Evolutionary conservation across 306 rosid species (phyloP), one percentile per base, ranked within the genome.

Genomic region (Dryas alaskensis): DNA sequence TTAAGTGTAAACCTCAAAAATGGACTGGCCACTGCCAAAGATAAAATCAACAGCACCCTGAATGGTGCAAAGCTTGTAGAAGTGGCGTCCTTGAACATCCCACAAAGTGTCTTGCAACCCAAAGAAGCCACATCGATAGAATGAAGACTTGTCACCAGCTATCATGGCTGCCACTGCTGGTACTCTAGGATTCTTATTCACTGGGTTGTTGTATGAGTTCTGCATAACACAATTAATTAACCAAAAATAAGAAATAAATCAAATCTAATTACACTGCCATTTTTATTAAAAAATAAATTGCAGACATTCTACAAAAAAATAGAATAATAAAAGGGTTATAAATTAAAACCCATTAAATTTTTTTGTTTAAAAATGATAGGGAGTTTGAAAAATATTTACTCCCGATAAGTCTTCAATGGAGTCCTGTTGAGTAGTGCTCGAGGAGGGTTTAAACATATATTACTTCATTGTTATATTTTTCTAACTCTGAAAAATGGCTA

Each of bases 51-150:
- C 80, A 54, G 97, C 97, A 75, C 97, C 98, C 81, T 87, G 78
- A 3, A 93, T 85, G 8, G 88, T 85, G 71, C 98, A 93, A 19
- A 8, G 78, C 4, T 82, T 72, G 55, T 78, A 91, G 84, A 85
- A 93, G 16, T 93, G 98, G 68, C 89, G 76, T 67, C 98, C 97
- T 25, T 57, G 67, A 19, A 47, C 81, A 61, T 91, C 98, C 98
- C 98, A 93, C 40, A 93, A 59, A 17, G 98, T 93, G 69, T 93
- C 98, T 82, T 93, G 98, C 51, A 93, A 31, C 2, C 98, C 91
- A 44, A 8, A 85, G 77, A 91, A 93, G 0, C 92, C 97, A 37
- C 90, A 90, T 12, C 64, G 43, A 4, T 62, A 53, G 66, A 93
- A 93, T 27, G 57, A 55, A 0, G 82, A 60, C 45, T 70, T 88